A percentile compares a stretch with the other conserved stretches of the same genome.
Evolutionary conservation across 768 basidiomycete genomes (phyloP).

Genomic region (Suillus variegatus): DNA sequence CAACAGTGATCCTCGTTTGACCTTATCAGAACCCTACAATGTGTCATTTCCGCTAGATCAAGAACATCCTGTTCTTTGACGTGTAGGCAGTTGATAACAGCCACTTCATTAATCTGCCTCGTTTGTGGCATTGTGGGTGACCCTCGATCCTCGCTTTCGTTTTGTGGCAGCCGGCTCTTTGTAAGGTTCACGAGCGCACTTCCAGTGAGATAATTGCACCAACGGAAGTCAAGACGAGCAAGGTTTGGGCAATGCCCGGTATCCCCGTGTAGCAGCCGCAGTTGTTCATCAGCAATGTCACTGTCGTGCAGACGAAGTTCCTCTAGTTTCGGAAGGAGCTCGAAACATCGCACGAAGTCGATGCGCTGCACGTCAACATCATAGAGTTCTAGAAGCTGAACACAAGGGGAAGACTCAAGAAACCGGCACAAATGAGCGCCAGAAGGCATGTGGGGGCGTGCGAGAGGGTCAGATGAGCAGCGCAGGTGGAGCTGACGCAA

Average conservation of each 20-base stretch:
- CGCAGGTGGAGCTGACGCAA: slow-evolving; percentile 43
- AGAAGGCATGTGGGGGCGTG: slow-evolving; percentile 27
- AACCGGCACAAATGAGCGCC: slow-evolving; percentile 34
- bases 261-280: slow-evolving; percentile 40
- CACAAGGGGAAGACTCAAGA: slow-evolving; percentile 30
- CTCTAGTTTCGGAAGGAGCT: slow-evolving; percentile 40
- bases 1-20: slow-evolving; percentile 52
- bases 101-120: slow-evolving; percentile 44
- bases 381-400: slow-evolving; percentile 48
- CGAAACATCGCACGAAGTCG: slow-evolving; percentile 38
- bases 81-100: slow-evolving; percentile 57
- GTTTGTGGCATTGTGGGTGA: slow-evolving; percentile 6
- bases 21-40: slow-evolving; percentile 47
- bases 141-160: not conserved
- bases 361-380: slow-evolving; percentile 46
- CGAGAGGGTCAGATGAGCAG: slow-evolving; percentile 32
- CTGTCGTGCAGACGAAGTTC: slow-evolving; percentile 59
- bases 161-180: slow-evolving; percentile 33
- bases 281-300: slow-evolving; percentile 50
- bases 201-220: slow-evolving; percentile 59
- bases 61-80: slow-evolving; percentile 57
- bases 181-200: slow-evolving; percentile 52
- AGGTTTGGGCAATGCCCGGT: slow-evolving; percentile 48
- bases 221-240: slow-evolving; percentile 52
- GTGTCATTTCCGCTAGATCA: slow-evolving; percentile 46